Percentiles rank a stretch among this genome's conserved stretches.
Evolutionary conservation across 306 rosid species (phyloP).

Genomic region (Clitoria ternatea): DNA sequence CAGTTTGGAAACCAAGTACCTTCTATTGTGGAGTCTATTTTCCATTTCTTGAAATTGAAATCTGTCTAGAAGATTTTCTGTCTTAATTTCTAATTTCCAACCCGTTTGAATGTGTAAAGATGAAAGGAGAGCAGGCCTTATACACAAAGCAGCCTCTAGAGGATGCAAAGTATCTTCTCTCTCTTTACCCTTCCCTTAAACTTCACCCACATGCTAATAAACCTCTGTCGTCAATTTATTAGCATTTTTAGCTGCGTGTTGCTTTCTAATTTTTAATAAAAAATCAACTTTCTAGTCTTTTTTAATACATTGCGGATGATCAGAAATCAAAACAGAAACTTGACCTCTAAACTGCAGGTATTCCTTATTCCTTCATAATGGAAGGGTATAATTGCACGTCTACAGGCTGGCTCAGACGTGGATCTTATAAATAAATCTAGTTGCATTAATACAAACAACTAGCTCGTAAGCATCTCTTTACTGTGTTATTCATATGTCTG

Average conservation of each 20-base stretch:
- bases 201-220: slow-evolving; percentile 20
- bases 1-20: slow-evolving; percentile 20
- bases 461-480: neutral
- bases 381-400: slow-evolving; percentile 1
- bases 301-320: neutral
- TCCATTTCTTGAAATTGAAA: slow-evolving; percentile 21
- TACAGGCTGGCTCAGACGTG: neutral
- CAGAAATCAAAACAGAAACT: slow-evolving; percentile 4
- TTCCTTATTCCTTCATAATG: neutral
- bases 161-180: slow-evolving; percentile 50
- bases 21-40: slow-evolving; percentile 29
- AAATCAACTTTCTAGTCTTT: neutral
- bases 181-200: neutral
- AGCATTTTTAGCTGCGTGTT: slow-evolving; percentile 3
- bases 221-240: slow-evolving; percentile 23
- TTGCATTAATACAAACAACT: neutral
- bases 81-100: neutral
- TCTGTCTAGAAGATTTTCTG: neutral
- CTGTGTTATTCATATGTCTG: neutral
- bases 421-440: neutral
- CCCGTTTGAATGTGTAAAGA: slow-evolving; percentile 13
- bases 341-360: neutral
- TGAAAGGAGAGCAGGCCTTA: neutral
- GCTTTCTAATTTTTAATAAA: neutral
- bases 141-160: slow-evolving; percentile 11